A percentile compares a stretch with the other conserved stretches of the same genome.
Conservation (phyloP, 441 rosid genomes). For the Corymbia calophylla region DNA sequence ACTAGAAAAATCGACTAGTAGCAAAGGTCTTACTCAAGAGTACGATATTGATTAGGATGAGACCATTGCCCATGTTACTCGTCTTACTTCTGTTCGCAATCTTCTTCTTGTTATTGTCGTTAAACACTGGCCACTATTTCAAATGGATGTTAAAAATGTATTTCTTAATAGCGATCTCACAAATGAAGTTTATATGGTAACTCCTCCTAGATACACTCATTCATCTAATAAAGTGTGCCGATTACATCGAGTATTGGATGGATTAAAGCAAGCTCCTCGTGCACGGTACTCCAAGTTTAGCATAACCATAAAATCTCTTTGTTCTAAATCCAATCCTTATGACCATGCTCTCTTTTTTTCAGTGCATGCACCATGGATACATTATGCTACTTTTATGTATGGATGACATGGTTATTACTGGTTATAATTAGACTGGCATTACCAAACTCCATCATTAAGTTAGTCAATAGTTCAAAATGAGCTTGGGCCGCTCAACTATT, state of each 20-base stretch:
- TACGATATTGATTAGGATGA: too few species aligned
- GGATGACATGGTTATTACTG: neutral
- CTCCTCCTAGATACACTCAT: accelerated
- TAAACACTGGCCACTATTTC: neutral
- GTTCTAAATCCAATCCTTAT: neutral
- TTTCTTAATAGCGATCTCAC: neutral
- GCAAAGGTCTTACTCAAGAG: too few species aligned
- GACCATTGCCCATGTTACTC: neutral
- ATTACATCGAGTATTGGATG: neutral
- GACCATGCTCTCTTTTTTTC: neutral
- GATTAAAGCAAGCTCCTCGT: neutral
- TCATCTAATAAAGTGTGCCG: too few species aligned
- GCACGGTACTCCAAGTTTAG: neutral
- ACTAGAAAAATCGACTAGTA: too few species aligned
- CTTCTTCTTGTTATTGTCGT: neutral
- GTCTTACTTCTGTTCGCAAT: neutral
- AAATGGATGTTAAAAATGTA: neutral
- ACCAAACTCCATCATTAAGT: neutral
- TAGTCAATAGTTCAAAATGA: neutral
- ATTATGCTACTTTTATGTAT: neutral
- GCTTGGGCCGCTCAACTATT: neutral
- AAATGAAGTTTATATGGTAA: neutral
- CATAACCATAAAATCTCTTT: neutral
- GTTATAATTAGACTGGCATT: neutral
- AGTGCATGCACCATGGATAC: neutral